Evolutionary conservation across 169 alveolate genomes (phyloP).

Genomic region (Perkinsus olseni): DNA sequence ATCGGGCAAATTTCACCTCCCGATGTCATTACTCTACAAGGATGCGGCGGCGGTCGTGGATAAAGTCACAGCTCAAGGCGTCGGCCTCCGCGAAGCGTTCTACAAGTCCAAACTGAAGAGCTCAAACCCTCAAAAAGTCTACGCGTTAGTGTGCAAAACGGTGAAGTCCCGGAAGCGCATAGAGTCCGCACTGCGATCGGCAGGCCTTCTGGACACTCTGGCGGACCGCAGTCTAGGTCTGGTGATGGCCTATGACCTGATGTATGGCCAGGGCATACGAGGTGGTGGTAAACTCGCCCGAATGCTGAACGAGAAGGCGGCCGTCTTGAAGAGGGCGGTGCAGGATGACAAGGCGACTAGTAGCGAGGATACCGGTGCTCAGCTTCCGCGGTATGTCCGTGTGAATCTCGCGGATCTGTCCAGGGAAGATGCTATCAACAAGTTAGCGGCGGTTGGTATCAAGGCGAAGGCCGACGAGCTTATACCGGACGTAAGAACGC

Average conservation of each 20-base stretch:
- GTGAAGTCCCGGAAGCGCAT: not conserved
- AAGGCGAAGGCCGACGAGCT: not conserved
- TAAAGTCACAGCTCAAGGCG: not conserved
- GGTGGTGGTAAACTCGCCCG: not conserved
- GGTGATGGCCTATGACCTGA: not conserved
- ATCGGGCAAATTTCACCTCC: not conserved
- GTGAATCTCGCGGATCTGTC: not conserved
- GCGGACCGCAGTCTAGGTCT: not conserved
- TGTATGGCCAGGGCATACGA: not conserved
- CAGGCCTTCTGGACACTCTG: not conserved
- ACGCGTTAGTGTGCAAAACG: not conserved
- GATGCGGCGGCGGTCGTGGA: not conserved
- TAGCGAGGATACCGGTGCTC: not conserved
- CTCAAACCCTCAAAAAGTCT: not conserved
- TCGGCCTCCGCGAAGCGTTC: not conserved
- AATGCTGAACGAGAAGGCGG: not conserved
- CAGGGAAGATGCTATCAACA: not conserved
- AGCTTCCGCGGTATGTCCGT: slow-evolving; percentile 26
- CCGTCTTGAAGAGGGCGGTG: not conserved
- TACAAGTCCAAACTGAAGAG: not conserved
- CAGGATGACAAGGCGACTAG: not conserved
- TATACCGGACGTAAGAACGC: not conserved
- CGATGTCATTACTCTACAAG: not conserved
- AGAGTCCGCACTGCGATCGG: not conserved
- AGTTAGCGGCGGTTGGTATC: not conserved